These are phyloP conservation scores for Lachancea quebecensis DNA, from an alignment of 805 yeast species.

Conservation along the genomic window DNA sequence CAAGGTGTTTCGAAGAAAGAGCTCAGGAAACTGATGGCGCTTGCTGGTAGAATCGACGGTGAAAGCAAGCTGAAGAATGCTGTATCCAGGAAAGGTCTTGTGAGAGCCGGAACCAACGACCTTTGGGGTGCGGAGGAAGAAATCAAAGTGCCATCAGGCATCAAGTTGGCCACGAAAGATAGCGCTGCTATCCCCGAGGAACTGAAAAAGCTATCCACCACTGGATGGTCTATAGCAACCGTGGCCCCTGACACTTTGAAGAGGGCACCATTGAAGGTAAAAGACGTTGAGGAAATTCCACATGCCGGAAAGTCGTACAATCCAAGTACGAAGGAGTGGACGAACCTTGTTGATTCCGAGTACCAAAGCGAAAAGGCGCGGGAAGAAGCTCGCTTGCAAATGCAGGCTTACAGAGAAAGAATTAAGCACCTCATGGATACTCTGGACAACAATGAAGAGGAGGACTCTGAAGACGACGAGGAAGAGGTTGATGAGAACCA, in stretches of 20 bases:
- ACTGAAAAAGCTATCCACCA: conserved; percentile 34
- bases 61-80: conserved; percentile 45
- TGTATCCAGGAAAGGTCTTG: conserved; percentile 52
- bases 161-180: conserved; percentile 18
- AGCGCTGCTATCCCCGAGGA: conserved; percentile 33
- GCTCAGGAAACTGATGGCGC: conserved; percentile 56
- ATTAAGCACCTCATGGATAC: conserved; percentile 61
- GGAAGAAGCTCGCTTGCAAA: conserved; percentile 55
- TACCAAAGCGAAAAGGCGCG: conserved; percentile 54
- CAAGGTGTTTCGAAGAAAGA: conserved; percentile 64
- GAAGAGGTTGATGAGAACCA: conserved; percentile 34
- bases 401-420: conserved; percentile 56
- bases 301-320: conserved; percentile 87
- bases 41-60: conserved; percentile 68
- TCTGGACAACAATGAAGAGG: conserved; percentile 52
- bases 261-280: conserved; percentile 46
- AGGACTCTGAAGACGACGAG: conserved; percentile 26
- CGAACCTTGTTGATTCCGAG: conserved; percentile 58
- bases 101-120: conserved; percentile 46
- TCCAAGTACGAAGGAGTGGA: conserved; percentile 84
- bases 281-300: conserved; percentile 47
- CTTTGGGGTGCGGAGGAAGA: conserved; percentile 50
- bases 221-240: conserved; percentile 47
- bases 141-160: conserved; percentile 26
- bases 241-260: conserved; percentile 49